These are phyloP conservation scores for Podila epigama DNA, from an alignment of 192 early-diverging fungal species.

Conservation along the genomic window DNA sequence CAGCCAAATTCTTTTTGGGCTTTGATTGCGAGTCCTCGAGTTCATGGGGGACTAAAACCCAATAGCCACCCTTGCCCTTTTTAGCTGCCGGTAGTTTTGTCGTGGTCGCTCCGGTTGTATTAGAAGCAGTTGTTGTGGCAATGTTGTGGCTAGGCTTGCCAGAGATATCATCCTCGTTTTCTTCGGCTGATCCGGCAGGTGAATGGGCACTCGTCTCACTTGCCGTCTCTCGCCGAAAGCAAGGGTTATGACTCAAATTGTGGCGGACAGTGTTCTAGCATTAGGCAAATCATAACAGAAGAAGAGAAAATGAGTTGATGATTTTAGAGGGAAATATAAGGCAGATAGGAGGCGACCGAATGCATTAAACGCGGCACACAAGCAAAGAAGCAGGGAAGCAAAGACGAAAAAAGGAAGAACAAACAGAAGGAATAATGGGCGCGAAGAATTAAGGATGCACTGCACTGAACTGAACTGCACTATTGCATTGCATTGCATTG, in stretches of 20 bases:
- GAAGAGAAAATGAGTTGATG: not conserved
- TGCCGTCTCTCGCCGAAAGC: constrained; percentile 6
- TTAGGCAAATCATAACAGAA: not conserved
- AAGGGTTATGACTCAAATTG: constrained; percentile 19
- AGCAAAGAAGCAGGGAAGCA: not conserved
- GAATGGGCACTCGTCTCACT: not conserved
- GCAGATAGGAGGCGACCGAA: not conserved
- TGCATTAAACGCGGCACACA: too few relatives aligned
- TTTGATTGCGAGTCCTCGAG: constrained; percentile 9
- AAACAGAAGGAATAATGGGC: too few relatives aligned
- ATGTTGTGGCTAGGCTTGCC: not conserved
- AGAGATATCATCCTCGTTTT: not conserved
- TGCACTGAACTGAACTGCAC: too few relatives aligned
- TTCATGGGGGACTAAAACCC: constrained; percentile 17
- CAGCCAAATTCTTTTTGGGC: constrained; percentile 8
- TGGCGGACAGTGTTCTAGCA: constrained; percentile 23
- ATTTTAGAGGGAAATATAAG: too few relatives aligned
- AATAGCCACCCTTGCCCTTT: constrained; percentile 16
- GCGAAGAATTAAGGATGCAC: too few relatives aligned
- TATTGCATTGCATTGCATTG: constrained; percentile 1
- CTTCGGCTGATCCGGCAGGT: constrained; percentile 3
- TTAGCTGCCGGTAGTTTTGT: too few relatives aligned
- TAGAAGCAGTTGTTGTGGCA: too few relatives aligned
- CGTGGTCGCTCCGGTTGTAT: not conserved
- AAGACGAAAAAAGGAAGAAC: not conserved